A percentile compares a stretch with the other conserved stretches of the same genome.
Conservation (phyloP, 768 basidiomycete species). For the Thelephora ganbajun region DNA sequence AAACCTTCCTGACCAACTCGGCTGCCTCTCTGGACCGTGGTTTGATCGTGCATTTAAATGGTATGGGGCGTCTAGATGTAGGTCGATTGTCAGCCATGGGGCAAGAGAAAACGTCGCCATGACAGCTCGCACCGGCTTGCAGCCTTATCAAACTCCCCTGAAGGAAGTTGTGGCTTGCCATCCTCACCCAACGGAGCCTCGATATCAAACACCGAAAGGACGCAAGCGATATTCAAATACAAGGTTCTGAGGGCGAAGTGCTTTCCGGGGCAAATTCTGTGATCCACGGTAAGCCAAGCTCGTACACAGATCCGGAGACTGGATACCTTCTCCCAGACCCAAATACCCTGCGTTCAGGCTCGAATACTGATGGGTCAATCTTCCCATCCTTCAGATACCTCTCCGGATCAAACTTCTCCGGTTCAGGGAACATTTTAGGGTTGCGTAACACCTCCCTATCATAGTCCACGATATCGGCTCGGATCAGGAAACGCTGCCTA, state of each 20-base stretch:
- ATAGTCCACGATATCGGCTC: not conserved
- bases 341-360: conserved; percentile 9
- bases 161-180: not conserved
- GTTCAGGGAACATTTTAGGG: conserved; percentile 29
- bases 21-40: not conserved
- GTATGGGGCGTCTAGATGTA: not conserved
- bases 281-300: not conserved
- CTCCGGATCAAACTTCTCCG: conserved; percentile 33
- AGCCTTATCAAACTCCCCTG: not conserved
- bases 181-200: conserved; percentile 1
- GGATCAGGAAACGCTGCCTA: not conserved
- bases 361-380: conserved; percentile 3
- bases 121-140: not conserved
- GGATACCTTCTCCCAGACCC: conserved; percentile 14
- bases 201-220: conserved; percentile 8
- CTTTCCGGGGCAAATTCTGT: conserved; percentile 5
- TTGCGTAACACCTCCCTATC: conserved; percentile 38
- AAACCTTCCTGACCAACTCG: not conserved
- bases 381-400: conserved; percentile 23
- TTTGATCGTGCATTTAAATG: not conserved
- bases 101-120: not conserved
- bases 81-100: not conserved
- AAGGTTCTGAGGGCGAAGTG: conserved; percentile 4
- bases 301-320: too few relatives aligned
- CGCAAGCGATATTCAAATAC: conserved; percentile 7